A percentile compares a stretch with the other conserved stretches of the same genome.
Evolutionary conservation across 2,329 filamentous ascomycete genomes (phyloP).

Genomic region (Penicillium sp.): DNA sequence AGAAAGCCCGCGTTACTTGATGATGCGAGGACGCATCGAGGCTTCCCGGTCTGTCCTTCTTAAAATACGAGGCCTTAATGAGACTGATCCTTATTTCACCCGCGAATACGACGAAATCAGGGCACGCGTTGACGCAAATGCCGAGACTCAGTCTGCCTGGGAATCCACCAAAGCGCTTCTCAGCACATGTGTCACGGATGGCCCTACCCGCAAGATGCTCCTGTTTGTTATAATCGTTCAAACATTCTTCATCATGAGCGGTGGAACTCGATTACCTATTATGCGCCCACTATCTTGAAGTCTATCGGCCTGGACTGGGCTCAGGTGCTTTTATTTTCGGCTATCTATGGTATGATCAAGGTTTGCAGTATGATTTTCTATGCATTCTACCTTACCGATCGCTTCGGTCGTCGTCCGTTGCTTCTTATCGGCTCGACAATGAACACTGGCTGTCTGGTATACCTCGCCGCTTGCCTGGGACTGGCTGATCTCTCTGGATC

Average conservation of each 20-base stretch:
- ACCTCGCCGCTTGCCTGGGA: slow-evolving; percentile 23
- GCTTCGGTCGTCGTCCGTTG: slow-evolving; percentile 30
- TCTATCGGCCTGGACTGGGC: slow-evolving; percentile 21
- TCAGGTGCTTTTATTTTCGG: slow-evolving; percentile 22
- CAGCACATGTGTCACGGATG: slow-evolving; percentile 8
- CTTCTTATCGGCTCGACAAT: slow-evolving; percentile 29
- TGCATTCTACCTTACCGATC: slow-evolving; percentile 25
- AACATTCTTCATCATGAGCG: slow-evolving; percentile 34
- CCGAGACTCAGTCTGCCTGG: slow-evolving; percentile 1
- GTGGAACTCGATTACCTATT: slow-evolving; percentile 30
- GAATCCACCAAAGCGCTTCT: slow-evolving; percentile 12
- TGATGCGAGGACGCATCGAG: slow-evolving; percentile 29
- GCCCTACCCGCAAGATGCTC: slow-evolving; percentile 29
- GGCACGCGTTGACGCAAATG: slow-evolving; percentile 14
- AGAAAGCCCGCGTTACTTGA: slow-evolving; percentile 31
- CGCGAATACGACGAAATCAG: slow-evolving; percentile 19
- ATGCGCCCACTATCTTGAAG: slow-evolving; percentile 24
- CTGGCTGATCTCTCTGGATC: slow-evolving; percentile 13
- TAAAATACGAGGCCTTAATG: slow-evolving; percentile 23
- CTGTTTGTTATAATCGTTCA: slow-evolving; percentile 32
- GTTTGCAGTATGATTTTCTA: slow-evolving; percentile 25
- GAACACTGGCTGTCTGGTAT: slow-evolving; percentile 22
- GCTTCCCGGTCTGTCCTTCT: slow-evolving; percentile 25
- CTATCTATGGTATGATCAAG: slow-evolving; percentile 20
- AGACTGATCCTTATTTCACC: slow-evolving; percentile 18